phyloP scores from a whole-genome alignment of 139 green algal species.

The Desmodesmus armatus region DNA sequence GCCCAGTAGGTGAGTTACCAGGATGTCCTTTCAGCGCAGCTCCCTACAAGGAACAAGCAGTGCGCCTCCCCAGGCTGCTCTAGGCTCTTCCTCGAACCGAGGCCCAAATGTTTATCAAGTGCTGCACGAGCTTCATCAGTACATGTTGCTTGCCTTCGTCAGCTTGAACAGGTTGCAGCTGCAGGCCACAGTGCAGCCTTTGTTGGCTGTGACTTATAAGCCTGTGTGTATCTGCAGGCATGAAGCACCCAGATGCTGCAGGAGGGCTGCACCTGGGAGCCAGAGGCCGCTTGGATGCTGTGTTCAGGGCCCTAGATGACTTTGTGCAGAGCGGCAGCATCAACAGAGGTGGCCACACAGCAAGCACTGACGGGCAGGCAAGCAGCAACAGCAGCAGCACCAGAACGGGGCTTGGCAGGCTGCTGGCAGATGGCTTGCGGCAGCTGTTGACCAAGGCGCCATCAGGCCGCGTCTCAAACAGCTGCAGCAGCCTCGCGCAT shows the following conservation, averaged over 20 bases:
- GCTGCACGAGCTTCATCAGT: too few relatives aligned
- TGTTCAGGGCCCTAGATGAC: neutral
- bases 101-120: too few relatives aligned
- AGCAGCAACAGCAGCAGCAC: constrained; percentile 11
- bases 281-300: neutral
- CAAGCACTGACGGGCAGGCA: neutral
- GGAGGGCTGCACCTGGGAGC: constrained; percentile 12
- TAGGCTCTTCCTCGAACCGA: too few relatives aligned
- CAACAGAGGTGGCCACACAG: neutral
- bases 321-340: neutral
- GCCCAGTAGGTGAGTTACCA: constrained; percentile 56
- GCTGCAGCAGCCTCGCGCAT: constrained; percentile 6
- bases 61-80: too few relatives aligned
- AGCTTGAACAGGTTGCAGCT: too few relatives aligned
- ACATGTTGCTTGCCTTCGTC: too few relatives aligned
- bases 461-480: neutral
- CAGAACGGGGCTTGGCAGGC: too few relatives aligned
- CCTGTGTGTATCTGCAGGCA: neutral
- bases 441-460: neutral
- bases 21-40: neutral
- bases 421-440: neutral
- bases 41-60: too few relatives aligned
- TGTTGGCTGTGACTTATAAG: too few relatives aligned
- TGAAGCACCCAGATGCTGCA: too few relatives aligned
- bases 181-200: too few relatives aligned